Percentiles rank a stretch among this genome's conserved stretches.
Conservation (phyloP, 2,329 filamentous ascomycete genomes). For the Colletotrichum endophyticum region DNA sequence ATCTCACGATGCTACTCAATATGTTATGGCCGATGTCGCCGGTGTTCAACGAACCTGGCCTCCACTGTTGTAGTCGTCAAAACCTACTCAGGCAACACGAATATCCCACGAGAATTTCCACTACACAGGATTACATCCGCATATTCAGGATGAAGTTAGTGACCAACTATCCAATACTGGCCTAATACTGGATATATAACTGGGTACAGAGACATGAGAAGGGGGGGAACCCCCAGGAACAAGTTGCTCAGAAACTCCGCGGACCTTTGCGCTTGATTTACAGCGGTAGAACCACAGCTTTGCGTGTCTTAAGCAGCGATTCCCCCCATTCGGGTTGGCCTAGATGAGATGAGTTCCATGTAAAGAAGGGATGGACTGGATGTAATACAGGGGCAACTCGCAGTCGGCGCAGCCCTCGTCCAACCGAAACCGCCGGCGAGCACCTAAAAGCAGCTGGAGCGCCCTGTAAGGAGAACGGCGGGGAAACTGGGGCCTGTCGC, state of each 20-base stretch:
- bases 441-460: background rate
- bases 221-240: background rate
- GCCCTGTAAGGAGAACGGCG: background rate
- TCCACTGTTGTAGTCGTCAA: background rate
- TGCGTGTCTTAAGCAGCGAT: background rate
- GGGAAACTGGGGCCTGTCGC: background rate
- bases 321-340: background rate
- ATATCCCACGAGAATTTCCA: no score
- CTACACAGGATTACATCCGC: no score
- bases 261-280: background rate
- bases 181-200: no score
- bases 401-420: background rate
- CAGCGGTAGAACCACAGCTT: background rate
- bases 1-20: background rate
- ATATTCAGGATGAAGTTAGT: fast-evolving
- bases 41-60: background rate
- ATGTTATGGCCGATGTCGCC: background rate
- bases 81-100: background rate
- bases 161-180: no score
- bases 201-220: no score
- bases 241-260: background rate
- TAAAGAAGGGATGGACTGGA: background rate
- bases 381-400: background rate
- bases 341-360: background rate
- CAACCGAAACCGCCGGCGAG: background rate